Percentiles rank a stretch among this genome's conserved stretches.
These are phyloP conservation scores for Stemphylium lycopersici DNA, from an alignment of 2,329 filamentous ascomycete species.

Conservation along the genomic window DNA sequence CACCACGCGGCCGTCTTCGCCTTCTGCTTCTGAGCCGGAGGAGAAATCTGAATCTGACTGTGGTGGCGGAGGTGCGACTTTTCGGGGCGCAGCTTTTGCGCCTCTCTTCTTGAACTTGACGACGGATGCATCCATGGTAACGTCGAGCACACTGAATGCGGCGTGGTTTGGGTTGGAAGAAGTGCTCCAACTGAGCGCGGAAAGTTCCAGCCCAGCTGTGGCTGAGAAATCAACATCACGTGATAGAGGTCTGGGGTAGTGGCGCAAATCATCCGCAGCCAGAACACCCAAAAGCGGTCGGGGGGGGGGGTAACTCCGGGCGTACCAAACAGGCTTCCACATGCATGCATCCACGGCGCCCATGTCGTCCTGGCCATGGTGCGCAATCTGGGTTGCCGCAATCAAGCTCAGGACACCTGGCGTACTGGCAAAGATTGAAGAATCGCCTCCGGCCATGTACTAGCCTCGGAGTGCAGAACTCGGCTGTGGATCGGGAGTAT, in stretches of 20 bases:
- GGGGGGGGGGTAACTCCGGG: neutral
- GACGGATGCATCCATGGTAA: constrained; percentile 56
- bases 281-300: neutral
- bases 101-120: constrained; percentile 86
- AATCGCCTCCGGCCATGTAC: neutral
- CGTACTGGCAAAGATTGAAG: neutral
- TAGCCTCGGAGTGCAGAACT: neutral
- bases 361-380: neutral
- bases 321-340: neutral
- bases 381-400: neutral
- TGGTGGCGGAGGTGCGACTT: constrained; percentile 81
- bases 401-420: neutral
- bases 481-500: neutral
- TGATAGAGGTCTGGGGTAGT: constrained; percentile 19
- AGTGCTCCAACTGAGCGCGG: constrained; percentile 9
- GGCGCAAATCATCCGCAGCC: neutral
- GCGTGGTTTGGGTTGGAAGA: constrained; percentile 5
- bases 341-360: neutral
- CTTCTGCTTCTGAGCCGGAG: constrained; percentile 77
- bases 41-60: constrained; percentile 60
- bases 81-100: constrained; percentile 78
- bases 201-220: constrained; percentile 34
- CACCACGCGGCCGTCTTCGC: constrained; percentile 67
- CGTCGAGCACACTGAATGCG: neutral
- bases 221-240: constrained; percentile 30